phyloP scores from a whole-genome alignment of 2,329 filamentous ascomycete genomes.

The Hansfordia pulvinata region DNA sequence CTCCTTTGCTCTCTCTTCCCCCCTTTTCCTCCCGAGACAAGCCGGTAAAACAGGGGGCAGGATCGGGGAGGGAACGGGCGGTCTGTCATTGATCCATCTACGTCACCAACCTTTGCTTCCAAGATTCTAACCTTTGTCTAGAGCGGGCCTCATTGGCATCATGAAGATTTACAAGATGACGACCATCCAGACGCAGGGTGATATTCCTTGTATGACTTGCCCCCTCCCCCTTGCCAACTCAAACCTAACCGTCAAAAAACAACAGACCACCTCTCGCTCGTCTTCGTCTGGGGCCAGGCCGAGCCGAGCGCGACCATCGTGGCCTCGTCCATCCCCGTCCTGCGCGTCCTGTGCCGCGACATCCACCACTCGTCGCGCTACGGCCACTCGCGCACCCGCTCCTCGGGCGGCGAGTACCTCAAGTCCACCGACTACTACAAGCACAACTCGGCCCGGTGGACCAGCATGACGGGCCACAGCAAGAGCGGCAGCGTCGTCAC shows the following conservation, averaged over 20 bases:
- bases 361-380: not conserved
- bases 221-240: not conserved
- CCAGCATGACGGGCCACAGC: too few species aligned
- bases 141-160: not conserved
- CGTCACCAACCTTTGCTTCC: not conserved
- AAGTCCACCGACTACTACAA: too few species aligned
- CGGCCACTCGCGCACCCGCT: too few species aligned
- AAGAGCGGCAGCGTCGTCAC: too few species aligned
- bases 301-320: slow-evolving; percentile 9
- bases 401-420: too few species aligned
- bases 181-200: not conserved
- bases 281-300: slow-evolving; percentile 8
- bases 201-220: not conserved
- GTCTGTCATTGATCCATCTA: not conserved
- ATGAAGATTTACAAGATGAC: not conserved
- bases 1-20: too few species aligned
- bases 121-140: not conserved
- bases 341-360: slow-evolving; percentile 4
- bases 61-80: not conserved
- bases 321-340: slow-evolving; percentile 9
- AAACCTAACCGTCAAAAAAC: not conserved
- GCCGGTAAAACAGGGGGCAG: not conserved
- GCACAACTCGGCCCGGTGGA: too few species aligned
- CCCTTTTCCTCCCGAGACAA: too few species aligned
- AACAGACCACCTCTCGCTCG: slow-evolving; percentile 2